phyloP scores from a whole-genome alignment of 495 filamentous ascomycete genomes.

The Mytilinidion resinicola region DNA sequence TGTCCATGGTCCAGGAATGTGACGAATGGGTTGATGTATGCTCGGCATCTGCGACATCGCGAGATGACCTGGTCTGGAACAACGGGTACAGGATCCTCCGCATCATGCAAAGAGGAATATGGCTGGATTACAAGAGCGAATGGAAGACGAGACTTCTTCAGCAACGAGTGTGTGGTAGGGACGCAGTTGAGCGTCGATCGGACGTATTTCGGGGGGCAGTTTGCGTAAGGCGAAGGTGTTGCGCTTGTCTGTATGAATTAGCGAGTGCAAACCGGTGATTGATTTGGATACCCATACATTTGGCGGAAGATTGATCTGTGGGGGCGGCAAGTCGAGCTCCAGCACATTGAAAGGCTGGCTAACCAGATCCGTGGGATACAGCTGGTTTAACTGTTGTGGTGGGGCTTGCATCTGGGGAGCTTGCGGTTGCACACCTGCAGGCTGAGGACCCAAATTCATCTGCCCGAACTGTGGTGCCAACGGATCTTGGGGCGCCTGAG shows the following conservation, averaged over 20 bases:
- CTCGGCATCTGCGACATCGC: conserved; percentile 86
- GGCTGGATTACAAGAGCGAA: conserved; percentile 96
- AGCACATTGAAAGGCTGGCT: conserved; percentile 89
- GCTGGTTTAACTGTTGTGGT: conserved; percentile 67
- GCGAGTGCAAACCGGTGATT: neutral
- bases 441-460: conserved; percentile 28
- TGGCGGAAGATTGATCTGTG: conserved; percentile 81
- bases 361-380: conserved; percentile 85
- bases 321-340: conserved; percentile 87
- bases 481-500: conserved; percentile 13
- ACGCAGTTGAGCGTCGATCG: conserved; percentile 91
- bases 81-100: conserved; percentile 83
- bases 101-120: conserved; percentile 85
- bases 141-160: conserved; percentile 93
- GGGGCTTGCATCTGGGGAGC: conserved; percentile 45
- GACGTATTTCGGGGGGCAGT: conserved; percentile 90
- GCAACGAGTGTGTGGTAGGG: conserved; percentile 79
- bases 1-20: conserved; percentile 95
- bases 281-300: conserved; percentile 58
- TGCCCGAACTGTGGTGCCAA: conserved; percentile 23
- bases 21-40: conserved; percentile 96
- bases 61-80: conserved; percentile 97
- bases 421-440: conserved; percentile 21
- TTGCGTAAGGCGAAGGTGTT: conserved; percentile 84
- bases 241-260: conserved; percentile 63